Percentiles rank a stretch among this genome's conserved stretches.
Evolutionary conservation across 2,329 filamentous ascomycete species (phyloP).

Genomic region (Tothia fuscella): DNA sequence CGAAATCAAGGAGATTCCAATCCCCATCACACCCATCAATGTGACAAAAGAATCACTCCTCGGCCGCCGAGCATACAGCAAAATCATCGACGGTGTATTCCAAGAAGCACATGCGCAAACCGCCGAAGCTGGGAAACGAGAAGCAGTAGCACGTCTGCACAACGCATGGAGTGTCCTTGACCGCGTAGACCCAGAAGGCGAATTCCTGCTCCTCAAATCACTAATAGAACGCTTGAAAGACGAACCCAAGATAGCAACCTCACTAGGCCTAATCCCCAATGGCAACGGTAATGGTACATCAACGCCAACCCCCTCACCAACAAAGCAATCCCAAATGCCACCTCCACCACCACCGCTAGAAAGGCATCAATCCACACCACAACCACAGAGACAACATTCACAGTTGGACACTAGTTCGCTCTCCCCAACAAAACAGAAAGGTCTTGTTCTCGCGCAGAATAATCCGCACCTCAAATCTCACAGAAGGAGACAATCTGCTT

Average conservation of each 20-base stretch:
- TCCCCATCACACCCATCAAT: constrained; percentile 8
- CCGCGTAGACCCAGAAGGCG: constrained; percentile 77
- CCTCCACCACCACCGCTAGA: neutral
- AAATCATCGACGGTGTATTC: constrained; percentile 69
- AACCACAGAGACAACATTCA: too few relatives aligned
- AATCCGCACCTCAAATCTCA: constrained; percentile 80
- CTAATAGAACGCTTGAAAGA: constrained; percentile 62
- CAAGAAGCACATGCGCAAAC: constrained; percentile 81
- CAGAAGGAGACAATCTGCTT: constrained; percentile 40
- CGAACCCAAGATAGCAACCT: constrained; percentile 50
- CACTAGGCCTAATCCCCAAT: constrained; percentile 26
- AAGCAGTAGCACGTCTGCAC: constrained; percentile 69
- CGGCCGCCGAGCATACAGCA: constrained; percentile 69
- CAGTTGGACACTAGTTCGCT: neutral
- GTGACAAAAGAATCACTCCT: constrained; percentile 64
- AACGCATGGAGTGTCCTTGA: constrained; percentile 80
- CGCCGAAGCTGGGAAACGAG: constrained; percentile 53
- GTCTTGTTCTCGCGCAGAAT: constrained; percentile 64
- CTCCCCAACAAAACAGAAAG: constrained; percentile 33
- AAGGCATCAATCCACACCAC: neutral
- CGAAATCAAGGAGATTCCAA: neutral
- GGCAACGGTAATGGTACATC: neutral
- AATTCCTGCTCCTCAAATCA: constrained; percentile 70
- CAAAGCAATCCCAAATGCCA: neutral
- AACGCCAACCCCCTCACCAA: neutral